Base-by-base conservation (phyloP, 805 yeast genomes). In the Metschnikowia reukaufii region DNA sequence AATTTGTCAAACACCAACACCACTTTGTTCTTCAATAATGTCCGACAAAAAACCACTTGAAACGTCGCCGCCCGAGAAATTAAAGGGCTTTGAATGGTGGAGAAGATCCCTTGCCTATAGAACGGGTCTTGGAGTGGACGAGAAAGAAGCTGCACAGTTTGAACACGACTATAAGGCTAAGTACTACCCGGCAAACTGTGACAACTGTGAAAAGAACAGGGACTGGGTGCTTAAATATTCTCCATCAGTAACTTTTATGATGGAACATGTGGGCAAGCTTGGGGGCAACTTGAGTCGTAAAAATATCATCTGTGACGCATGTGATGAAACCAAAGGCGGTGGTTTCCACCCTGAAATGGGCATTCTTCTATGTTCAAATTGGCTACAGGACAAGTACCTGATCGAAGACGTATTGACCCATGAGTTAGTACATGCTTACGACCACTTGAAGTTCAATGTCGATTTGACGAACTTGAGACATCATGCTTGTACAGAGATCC, bases 401-500 rank as follows among this genome's bases (percentile, higher is more conserved):
- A 66, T 90, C 48, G 97, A 92, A 62, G 98, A 94, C 60, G 88
- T 96, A 0, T 68, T 94, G 52, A 78, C 97, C 1, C 99, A 94
- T 63, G 99, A 94, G 62, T 73, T 94, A 64, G 82, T 94, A 29
- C 99, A 94, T 66, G 94, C 90, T 51, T 94, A 88, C 66, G 99
- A 94, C 67, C 84, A 90, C 60, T 72, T 88, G 54, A 85, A 89
- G 64, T 94, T 94, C 73, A 73, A 88, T 45, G 90, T 94, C 2
- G 88, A 94, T 65, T 86, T 96, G 86, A 60, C 76, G 46, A 81
- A 92, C 65, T 70, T 94, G 61, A 80, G 82, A 59, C 99, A 94
- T 62, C 98, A 92, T 63, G 99, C 99, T 0, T 94, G 99, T 65
- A 84, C 97, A 0, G 99, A 94, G 65, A 88, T 94, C 42, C 76